Conservation (phyloP, 108 stramenopile species). For the Conticribra guillardii region DNA sequence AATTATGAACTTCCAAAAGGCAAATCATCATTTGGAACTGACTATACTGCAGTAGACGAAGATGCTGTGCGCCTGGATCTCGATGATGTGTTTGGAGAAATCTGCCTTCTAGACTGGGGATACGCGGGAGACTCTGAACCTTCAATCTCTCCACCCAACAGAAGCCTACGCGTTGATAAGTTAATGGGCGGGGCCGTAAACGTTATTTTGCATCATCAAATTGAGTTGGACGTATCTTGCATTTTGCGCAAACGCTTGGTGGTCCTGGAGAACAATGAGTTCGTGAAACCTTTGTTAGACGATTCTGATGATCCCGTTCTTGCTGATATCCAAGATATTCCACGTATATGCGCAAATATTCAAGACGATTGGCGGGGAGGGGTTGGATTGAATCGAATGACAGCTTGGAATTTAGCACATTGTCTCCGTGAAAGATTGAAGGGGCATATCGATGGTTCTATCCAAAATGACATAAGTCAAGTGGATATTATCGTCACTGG, state of each 20-base stretch:
- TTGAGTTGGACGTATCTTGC: constrained; percentile 23
- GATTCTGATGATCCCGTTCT: constrained; percentile 53
- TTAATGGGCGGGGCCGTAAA: constrained; percentile 60
- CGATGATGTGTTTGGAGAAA: constrained; percentile 77
- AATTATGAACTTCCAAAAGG: constrained; percentile 38
- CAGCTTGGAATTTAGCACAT: constrained; percentile 57
- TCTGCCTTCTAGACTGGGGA: constrained; percentile 66
- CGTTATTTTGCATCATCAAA: constrained; percentile 50
- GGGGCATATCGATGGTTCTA: constrained; percentile 39
- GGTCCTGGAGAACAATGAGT: constrained; percentile 48
- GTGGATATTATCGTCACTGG: constrained; percentile 82
- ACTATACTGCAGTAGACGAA: constrained; percentile 31
- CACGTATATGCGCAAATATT: constrained; percentile 51
- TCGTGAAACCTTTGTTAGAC: constrained; percentile 55
- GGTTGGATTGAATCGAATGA: constrained; percentile 62
- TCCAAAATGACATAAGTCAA: constrained; percentile 17
- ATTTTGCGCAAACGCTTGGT: constrained; percentile 57
- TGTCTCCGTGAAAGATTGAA: constrained; percentile 52
- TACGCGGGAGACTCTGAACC: constrained; percentile 17
- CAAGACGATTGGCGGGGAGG: constrained; percentile 70
- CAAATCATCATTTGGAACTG: constrained; percentile 14
- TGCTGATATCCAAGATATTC: constrained; percentile 65
- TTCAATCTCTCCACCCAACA: constrained; percentile 55
- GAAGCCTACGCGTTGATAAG: constrained; percentile 35
- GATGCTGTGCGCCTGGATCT: constrained; percentile 69